Base-by-base conservation (phyloP, 1,284 basidiomycete genomes). In the Apiotrichum laibachii region DNA sequence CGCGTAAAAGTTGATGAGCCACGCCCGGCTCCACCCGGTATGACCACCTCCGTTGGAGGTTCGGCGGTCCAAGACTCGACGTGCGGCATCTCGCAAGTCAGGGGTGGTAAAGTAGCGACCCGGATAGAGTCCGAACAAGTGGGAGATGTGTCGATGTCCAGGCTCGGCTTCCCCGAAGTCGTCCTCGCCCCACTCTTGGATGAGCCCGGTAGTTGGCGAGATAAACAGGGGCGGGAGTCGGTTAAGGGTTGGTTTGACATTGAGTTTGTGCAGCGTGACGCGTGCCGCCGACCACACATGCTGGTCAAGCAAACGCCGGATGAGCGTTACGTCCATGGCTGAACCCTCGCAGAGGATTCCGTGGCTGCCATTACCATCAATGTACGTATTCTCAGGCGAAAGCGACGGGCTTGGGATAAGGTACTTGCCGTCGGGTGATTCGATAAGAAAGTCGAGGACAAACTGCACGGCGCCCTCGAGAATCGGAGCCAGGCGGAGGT, bases 361-460 rank as follows among this genome's bases (percentile, higher is more conserved):
- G 5, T n/a, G n/a, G n/a, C 18, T 22, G 34, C 51, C 56, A 16
- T 31, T 34, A 1, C 16, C 47, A 33, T 48, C 51, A 18, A 31
- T 33, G 31, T 53, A 55, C 13, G 56, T 50, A 34, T 62, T 62
- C 43, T 62, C 61, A 1, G 61, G 61, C 9, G 54, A 57, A 15
- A 31, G 33, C 19, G 50, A 53, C 10, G 61, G 61, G 33, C 18
- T 53, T 6, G 57, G 59, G 19, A 57, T 50, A 37, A 56, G 50
- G 18, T 48, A 19, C 16, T 11, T 15, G 2, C 50, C 50, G 18
- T 31, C 26, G 12, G 39, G 19, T 13, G 19, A 12, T 2, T 13
- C 15, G 16, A 51, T 39, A 5, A 48, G 16, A 26, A 26, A 42
- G 26, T 51, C 50, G 39, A 51, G 50, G 16, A 51, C 39, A 22